Base-by-base conservation (phyloP, 2,329 filamentous ascomycete genomes). In the Aspergillus sclerotialis region DNA sequence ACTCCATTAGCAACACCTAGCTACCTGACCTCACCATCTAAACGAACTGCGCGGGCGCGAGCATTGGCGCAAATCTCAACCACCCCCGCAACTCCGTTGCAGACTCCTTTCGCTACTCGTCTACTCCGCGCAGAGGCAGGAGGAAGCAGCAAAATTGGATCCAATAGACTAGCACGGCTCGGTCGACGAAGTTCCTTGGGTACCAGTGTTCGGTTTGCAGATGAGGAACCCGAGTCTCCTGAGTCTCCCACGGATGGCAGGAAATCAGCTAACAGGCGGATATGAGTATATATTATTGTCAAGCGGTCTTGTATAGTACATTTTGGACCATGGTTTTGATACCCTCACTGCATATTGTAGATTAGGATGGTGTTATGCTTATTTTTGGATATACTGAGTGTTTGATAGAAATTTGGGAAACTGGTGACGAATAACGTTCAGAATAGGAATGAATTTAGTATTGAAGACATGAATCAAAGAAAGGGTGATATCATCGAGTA, bases 21-120 rank as follows among this genome's bases (percentile, higher is more conserved):
- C 34, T 65, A 64, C 43, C 38, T 67, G 38, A 60, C 50, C 27
- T 68, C 65, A 3, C 66, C 66, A n/a, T 67, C 66, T 14, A 67
- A 65, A 44, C 55, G 64, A 36, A 64, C 64, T 23, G 63, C 64
- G 13, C 55, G 64, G 23, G 64, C 64, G 7, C 58, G 55, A 42
- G 55, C 55, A 16, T 43, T 68, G 31, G 58, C 61, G 9, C 58
- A 64, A 38, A 45, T 58, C 28, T 67, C 65, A 2, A 68, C 63
- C n/a, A 67, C 65, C 4, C 64, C 65, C 12, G 59, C 61, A 26
- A 67, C 64, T 4, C 64, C 64, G 10, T 42, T 63, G 18, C 56
- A 61, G 16, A 67, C 64, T 16, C 64, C 65, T 10, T 67, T 68
- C 37, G 61, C 64, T 29, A 58, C 53, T 36, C 54, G 65, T 27